A percentile compares a stretch with the other conserved stretches of the same genome.
These are phyloP conservation scores for Botrytis hyacinthi DNA, from an alignment of 2,329 filamentous ascomycete genomes.

Conservation along the genomic window DNA sequence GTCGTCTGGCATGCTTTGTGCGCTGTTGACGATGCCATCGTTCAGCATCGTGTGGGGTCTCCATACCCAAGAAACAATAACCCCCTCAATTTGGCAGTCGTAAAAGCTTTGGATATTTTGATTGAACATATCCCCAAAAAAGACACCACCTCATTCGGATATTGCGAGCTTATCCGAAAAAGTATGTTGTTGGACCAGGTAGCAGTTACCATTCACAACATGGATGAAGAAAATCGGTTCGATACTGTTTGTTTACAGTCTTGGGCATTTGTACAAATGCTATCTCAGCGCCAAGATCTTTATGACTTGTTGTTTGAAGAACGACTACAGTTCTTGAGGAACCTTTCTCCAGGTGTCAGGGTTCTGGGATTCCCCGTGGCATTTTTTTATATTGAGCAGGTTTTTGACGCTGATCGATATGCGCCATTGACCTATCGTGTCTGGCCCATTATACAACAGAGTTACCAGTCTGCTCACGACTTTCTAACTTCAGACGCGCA, in stretches of 20 bases:
- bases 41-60: not conserved
- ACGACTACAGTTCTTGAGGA: not conserved
- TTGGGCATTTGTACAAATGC: not conserved
- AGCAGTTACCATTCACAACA: not conserved
- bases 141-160: not conserved
- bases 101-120: not conserved
- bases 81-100: not conserved
- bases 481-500: not conserved
- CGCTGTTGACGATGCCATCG: not conserved
- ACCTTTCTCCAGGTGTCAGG: not conserved
- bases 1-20: constrained; percentile 5
- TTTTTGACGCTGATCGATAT: not conserved
- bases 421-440: not conserved
- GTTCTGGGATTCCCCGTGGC: not conserved
- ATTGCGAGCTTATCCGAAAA: not conserved
- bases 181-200: not conserved
- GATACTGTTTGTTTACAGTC: not conserved
- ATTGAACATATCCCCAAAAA: not conserved
- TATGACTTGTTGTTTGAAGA: not conserved
- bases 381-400: not conserved
- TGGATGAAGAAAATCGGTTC: not conserved
- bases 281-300: not conserved
- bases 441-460: not conserved
- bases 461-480: not conserved
- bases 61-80: not conserved